Percentiles rank a stretch among this genome's conserved stretches.
These are phyloP conservation scores for Saxophila tyrrhenica DNA, from an alignment of 495 filamentous ascomycete species.

Conservation along the genomic window DNA sequence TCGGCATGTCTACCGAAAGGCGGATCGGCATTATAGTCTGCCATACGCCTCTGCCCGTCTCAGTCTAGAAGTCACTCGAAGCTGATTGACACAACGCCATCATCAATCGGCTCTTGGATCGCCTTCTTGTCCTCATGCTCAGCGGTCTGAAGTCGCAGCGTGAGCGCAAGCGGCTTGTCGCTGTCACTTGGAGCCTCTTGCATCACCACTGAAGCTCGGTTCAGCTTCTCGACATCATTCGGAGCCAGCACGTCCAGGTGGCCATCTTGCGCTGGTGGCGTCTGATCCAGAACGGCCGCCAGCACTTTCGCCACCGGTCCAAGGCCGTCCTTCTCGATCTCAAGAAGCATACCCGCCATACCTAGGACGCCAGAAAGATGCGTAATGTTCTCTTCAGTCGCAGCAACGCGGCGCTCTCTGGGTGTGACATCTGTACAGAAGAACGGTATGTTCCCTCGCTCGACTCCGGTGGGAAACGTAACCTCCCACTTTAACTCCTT, in stretches of 20 bases:
- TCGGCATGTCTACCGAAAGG: no score
- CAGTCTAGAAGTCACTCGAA: constrained; percentile 11
- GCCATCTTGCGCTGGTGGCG: no score
- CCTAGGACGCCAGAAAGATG: constrained; percentile 39
- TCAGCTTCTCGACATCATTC: neutral
- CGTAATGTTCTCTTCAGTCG: constrained; percentile 21
- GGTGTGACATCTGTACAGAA: constrained; percentile 47
- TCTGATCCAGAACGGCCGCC: neutral
- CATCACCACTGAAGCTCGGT: neutral
- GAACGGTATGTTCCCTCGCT: constrained; percentile 35
- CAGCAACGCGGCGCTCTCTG: constrained; percentile 36
- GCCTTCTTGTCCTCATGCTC: neutral
- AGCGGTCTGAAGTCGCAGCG: constrained; percentile 4
- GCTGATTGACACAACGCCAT: constrained; percentile 5
- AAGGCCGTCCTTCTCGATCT: neutral
- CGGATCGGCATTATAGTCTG: no score
- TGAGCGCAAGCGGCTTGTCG: neutral
- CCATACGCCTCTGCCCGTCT: no score
- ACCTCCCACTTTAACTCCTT: constrained; percentile 39
- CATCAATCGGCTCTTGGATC: constrained; percentile 6
- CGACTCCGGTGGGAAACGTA: constrained; percentile 34
- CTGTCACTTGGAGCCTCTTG: neutral
- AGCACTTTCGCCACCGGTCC: neutral
- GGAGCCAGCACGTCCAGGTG: neutral
- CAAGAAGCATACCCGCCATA: constrained; percentile 20